These are phyloP conservation scores for Trypanosoma caninum DNA, from an alignment of 208 protist genomes.

Conservation along the genomic window DNA sequence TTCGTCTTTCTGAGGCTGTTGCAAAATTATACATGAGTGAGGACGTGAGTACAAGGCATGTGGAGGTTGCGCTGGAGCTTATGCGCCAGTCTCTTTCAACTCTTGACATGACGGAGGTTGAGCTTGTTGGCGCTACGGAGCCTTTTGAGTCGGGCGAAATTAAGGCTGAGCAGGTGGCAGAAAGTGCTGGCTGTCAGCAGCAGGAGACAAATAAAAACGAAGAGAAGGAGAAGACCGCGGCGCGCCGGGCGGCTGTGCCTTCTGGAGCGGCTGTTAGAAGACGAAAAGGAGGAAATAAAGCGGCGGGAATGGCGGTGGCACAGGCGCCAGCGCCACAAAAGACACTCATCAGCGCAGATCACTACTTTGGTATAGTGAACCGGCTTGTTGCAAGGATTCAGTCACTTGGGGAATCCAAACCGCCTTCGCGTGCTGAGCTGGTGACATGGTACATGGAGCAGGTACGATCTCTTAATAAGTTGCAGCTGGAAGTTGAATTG, in stretches of 20 bases:
- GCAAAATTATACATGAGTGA: slow-evolving; percentile 95
- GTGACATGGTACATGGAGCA: slow-evolving; percentile 88
- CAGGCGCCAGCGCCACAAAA: slow-evolving; percentile 26
- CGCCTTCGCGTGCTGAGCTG: slow-evolving; percentile 74
- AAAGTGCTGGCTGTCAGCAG: background rate
- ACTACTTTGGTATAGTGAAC: slow-evolving; percentile 88
- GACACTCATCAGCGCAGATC: slow-evolving; percentile 76
- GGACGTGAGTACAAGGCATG: slow-evolving; percentile 77
- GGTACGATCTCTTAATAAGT: slow-evolving; percentile 69
- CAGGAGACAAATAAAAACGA: background rate
- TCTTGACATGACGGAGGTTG: slow-evolving; percentile 86
- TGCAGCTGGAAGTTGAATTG: slow-evolving; percentile 80
- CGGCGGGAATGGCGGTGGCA: background rate
- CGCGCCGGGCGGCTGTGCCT: no score
- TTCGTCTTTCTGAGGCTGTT: slow-evolving; percentile 97
- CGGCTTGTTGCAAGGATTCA: slow-evolving; percentile 63
- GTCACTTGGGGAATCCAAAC: slow-evolving; percentile 56
- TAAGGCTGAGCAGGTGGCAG: slow-evolving; percentile 28
- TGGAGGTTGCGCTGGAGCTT: slow-evolving; percentile 83
- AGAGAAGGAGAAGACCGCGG: background rate
- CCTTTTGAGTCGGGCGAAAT: slow-evolving; percentile 17
- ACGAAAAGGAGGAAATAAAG: slow-evolving; percentile 17
- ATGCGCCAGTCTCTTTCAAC: slow-evolving; percentile 90
- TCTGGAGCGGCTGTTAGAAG: no score
- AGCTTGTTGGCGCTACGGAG: slow-evolving; percentile 52